Conservation (phyloP, 768 basidiomycete species). For the Melanogaster broomeanus region DNA sequence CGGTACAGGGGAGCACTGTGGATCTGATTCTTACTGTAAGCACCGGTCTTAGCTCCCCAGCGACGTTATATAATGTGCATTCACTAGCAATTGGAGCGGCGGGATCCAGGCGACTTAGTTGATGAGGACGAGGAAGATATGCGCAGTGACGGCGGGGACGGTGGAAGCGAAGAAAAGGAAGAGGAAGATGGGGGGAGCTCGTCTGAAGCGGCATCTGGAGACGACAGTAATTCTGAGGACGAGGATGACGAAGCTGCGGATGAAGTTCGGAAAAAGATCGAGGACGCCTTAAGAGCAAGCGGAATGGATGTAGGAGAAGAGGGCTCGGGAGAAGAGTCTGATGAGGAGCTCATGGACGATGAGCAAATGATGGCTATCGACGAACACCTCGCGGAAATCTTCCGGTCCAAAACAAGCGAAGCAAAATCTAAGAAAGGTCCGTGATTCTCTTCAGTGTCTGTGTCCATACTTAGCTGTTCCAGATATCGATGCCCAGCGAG, state of each 20-base stretch:
- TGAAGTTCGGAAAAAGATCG: slow-evolving; percentile 68
- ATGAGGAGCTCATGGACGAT: slow-evolving; percentile 85
- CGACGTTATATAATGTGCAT: not conserved
- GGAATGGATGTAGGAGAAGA: slow-evolving; percentile 56
- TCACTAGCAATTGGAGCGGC: slow-evolving; percentile 79
- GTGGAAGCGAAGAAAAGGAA: slow-evolving; percentile 37
- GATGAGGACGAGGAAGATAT: slow-evolving; percentile 44
- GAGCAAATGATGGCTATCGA: slow-evolving; percentile 99
- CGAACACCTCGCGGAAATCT: slow-evolving; percentile 85
- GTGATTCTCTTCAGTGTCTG: slow-evolving; percentile 13
- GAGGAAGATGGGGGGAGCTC: slow-evolving; percentile 37
- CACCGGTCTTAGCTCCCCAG: slow-evolving; percentile 5
- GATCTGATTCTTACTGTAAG: slow-evolving; percentile 82
- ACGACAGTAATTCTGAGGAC: slow-evolving; percentile 42
- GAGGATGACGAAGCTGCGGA: slow-evolving; percentile 47
- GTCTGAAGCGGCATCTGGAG: slow-evolving; percentile 33
- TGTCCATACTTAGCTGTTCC: not conserved
- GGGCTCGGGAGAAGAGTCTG: slow-evolving; percentile 51
- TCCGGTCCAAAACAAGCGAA: slow-evolving; percentile 65
- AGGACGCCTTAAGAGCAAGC: slow-evolving; percentile 60
- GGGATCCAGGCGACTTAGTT: slow-evolving; percentile 56
- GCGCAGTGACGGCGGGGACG: slow-evolving; percentile 39
- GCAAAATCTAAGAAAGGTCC: slow-evolving; percentile 68
- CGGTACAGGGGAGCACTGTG: slow-evolving; percentile 68
- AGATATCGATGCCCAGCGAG: slow-evolving; percentile 74